Conservation (phyloP, 176 grass and related monocot genomes). For the Triticum urartu region DNA sequence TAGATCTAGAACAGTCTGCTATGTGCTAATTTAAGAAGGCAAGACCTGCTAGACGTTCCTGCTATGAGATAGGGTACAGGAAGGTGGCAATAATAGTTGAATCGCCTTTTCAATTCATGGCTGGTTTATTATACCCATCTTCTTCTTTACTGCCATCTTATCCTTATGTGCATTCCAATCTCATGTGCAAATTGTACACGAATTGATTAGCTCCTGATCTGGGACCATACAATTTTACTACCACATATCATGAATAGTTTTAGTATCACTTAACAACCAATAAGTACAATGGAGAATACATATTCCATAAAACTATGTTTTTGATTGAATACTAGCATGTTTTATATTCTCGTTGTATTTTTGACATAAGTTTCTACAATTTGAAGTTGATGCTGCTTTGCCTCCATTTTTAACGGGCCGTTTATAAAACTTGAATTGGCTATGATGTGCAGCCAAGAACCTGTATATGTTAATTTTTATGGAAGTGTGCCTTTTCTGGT, state of each 20-base stretch:
- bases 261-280: constrained; percentile 1
- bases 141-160: constrained; percentile 11
- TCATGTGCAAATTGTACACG: constrained; percentile 12
- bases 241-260: neutral
- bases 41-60: constrained; percentile 6
- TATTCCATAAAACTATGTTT: constrained; percentile 22
- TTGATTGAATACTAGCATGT: neutral
- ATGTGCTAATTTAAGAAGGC: constrained; percentile 25
- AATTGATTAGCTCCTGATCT: constrained; percentile 32
- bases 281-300: constrained; percentile 5
- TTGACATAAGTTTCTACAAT: neutral
- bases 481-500: neutral
- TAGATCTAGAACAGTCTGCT: constrained; percentile 24
- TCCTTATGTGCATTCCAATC: constrained; percentile 15
- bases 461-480: neutral
- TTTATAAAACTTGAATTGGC: neutral
- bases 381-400: neutral
- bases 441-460: neutral
- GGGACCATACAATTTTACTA: constrained; percentile 19
- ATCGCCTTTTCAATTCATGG: constrained; percentile 23
- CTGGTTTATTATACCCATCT: neutral
- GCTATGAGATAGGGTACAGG: neutral
- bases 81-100: constrained; percentile 28
- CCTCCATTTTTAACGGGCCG: neutral
- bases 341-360: constrained; percentile 11